A percentile compares a stretch with the other conserved stretches of the same genome.
phyloP scores from a whole-genome alignment of 257 asterid species.

The Forsythia suspensa region DNA sequence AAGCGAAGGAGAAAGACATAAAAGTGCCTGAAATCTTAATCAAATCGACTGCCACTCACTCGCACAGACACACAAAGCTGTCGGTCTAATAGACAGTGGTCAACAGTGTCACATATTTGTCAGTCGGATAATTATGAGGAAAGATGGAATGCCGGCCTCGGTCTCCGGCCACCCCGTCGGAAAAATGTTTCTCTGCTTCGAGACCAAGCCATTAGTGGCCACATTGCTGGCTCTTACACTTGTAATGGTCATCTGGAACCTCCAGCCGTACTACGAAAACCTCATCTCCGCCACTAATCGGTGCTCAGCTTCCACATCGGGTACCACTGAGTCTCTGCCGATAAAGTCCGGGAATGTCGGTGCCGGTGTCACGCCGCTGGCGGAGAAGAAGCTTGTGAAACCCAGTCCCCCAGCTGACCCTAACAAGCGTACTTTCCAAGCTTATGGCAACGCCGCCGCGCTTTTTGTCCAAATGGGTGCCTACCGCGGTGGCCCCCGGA shows the following conservation, averaged over 20 bases:
- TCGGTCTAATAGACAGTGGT: slow-evolving; percentile 27
- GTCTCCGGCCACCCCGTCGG: slow-evolving; percentile 34
- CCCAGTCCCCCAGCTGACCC: slow-evolving; percentile 36
- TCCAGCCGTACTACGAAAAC: slow-evolving; percentile 64
- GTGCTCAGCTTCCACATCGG: slow-evolving; percentile 28
- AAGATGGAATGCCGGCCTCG: slow-evolving; percentile 40
- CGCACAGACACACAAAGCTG: neutral
- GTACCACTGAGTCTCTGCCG: slow-evolving; percentile 5
- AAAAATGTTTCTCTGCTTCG: slow-evolving; percentile 54
- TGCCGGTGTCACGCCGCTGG: neutral
- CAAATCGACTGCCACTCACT: neutral
- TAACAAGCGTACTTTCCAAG: slow-evolving; percentile 57
- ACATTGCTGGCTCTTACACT: slow-evolving; percentile 54
- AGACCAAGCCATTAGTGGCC: slow-evolving; percentile 55
- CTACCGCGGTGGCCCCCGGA: slow-evolving; percentile 77
- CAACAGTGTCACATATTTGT: neutral
- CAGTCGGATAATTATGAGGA: slow-evolving; percentile 39
- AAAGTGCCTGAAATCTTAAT: neutral
- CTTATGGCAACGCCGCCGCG: slow-evolving; percentile 75
- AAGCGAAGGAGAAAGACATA: neutral
- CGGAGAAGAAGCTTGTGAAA: neutral
- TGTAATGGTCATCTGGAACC: slow-evolving; percentile 52
- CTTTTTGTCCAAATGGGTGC: slow-evolving; percentile 87
- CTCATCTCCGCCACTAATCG: slow-evolving; percentile 41
- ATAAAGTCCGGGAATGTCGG: neutral